A percentile compares a stretch with the other conserved stretches of the same genome.
Evolutionary conservation across 768 basidiomycete species (phyloP).

Genomic region (Trametes gibbosa): DNA sequence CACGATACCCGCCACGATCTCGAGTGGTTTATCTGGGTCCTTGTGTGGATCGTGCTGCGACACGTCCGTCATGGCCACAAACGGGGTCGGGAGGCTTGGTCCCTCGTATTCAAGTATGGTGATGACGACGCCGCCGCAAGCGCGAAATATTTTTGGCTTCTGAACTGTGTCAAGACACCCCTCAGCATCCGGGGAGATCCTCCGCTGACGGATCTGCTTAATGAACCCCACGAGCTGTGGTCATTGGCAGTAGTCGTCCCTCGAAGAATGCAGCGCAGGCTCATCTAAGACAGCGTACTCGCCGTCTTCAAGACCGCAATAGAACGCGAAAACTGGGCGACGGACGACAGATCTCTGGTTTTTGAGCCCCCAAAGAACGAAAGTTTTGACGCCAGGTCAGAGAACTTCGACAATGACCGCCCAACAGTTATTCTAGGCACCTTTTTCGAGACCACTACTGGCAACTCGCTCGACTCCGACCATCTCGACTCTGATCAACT

Average conservation of each 20-base stretch:
- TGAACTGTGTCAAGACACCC: background rate
- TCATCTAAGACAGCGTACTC: constrained; percentile 2
- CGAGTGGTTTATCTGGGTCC: constrained; percentile 15
- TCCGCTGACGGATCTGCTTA: background rate
- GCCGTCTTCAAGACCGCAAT: constrained; percentile 4
- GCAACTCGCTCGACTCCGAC: no score
- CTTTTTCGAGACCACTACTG: no score
- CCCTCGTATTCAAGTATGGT: background rate
- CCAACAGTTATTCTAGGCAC: no score
- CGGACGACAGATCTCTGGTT: background rate
- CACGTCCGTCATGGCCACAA: background rate
- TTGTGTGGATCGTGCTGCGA: constrained; percentile 8
- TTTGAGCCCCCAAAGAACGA: background rate
- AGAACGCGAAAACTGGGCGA: background rate
- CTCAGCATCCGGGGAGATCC: background rate
- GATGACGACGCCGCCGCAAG: no score
- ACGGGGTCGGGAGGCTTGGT: background rate
- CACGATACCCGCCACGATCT: constrained; percentile 11
- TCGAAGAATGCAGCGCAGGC: background rate
- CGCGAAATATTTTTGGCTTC: background rate
- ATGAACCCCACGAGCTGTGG: no score
- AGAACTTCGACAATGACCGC: background rate
- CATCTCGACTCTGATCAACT: no score
- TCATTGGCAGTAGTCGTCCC: background rate
- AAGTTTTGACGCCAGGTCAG: no score